Conservation (phyloP, 1,139 yeast species). For the Lodderomyces oxycetoniae region DNA sequence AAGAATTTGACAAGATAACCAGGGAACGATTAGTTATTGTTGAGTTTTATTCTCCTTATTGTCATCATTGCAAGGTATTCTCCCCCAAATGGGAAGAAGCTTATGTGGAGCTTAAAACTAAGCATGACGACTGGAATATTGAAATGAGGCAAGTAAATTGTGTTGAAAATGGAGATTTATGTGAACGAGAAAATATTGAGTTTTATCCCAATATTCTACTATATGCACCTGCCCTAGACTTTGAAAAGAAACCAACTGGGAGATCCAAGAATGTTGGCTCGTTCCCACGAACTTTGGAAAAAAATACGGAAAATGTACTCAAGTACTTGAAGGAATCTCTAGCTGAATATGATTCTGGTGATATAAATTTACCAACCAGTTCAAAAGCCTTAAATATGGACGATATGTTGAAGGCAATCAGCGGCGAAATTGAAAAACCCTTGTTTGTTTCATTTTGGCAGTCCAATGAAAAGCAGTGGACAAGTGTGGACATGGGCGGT, state of each 20-base stretch:
- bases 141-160: constrained; percentile 69
- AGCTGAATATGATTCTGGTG: constrained; percentile 39
- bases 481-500: constrained; percentile 32
- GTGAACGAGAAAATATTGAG: constrained; percentile 53
- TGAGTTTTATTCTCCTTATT: constrained; percentile 67
- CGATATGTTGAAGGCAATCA: constrained; percentile 37
- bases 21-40: constrained; percentile 49
- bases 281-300: constrained; percentile 43
- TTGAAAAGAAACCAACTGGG: constrained; percentile 24
- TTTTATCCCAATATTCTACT: constrained; percentile 58
- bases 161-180: constrained; percentile 66
- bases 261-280: constrained; percentile 36
- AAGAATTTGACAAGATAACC: constrained; percentile 42
- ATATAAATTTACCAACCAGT: constrained; percentile 35
- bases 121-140: constrained; percentile 39
- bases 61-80: constrained; percentile 61
- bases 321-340: constrained; percentile 52
- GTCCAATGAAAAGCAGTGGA: constrained; percentile 39
- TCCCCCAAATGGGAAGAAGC: constrained; percentile 65
- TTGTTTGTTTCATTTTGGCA: constrained; percentile 64
- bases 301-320: constrained; percentile 46
- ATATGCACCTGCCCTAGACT: constrained; percentile 47
- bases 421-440: constrained; percentile 47
- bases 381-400: constrained; percentile 28
- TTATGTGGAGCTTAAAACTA: constrained; percentile 36